A percentile compares a stretch with the other conserved stretches of the same genome.
phyloP scores from a whole-genome alignment of 805 yeast species.

The Yarrowia sp. region DNA sequence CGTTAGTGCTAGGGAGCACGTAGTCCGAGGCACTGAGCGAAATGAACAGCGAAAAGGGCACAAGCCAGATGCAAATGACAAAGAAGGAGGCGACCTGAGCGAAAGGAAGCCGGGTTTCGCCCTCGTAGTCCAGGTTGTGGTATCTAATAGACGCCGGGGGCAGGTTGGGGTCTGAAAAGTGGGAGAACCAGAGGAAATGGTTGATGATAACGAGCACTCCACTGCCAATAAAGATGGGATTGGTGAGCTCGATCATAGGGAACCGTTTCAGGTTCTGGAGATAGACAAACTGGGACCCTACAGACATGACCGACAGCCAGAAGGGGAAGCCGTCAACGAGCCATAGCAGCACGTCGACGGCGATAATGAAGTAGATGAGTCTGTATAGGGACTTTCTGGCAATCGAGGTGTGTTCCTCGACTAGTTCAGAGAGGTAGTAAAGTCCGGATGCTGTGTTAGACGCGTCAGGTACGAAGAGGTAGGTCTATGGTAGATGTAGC shows the following conservation, averaged over 20 bases:
- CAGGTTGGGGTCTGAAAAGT: slow-evolving; percentile 71
- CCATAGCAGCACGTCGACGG: slow-evolving; percentile 61
- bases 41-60: slow-evolving; percentile 91
- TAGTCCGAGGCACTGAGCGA: slow-evolving; percentile 92
- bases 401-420: slow-evolving; percentile 90
- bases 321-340: slow-evolving; percentile 83
- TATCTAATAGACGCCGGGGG: slow-evolving; percentile 58
- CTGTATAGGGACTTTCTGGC: slow-evolving; percentile 73
- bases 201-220: slow-evolving; percentile 76
- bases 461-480: no score
- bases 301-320: slow-evolving; percentile 67
- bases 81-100: slow-evolving; percentile 94
- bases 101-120: slow-evolving; percentile 76
- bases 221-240: slow-evolving; percentile 72
- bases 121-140: slow-evolving; percentile 63
- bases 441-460: slow-evolving; percentile 73
- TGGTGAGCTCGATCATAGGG: slow-evolving; percentile 79
- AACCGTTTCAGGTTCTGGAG: slow-evolving; percentile 77
- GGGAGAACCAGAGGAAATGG: slow-evolving; percentile 89
- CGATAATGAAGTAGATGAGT: slow-evolving; percentile 68
- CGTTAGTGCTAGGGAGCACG: slow-evolving; percentile 65
- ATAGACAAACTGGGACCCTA: slow-evolving; percentile 75
- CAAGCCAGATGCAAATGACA: slow-evolving; percentile 90
- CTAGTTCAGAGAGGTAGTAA: slow-evolving; percentile 87
- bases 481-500: not conserved